phyloP scores from a whole-genome alignment of 768 basidiomycete genomes.

The Suillus plorans region DNA sequence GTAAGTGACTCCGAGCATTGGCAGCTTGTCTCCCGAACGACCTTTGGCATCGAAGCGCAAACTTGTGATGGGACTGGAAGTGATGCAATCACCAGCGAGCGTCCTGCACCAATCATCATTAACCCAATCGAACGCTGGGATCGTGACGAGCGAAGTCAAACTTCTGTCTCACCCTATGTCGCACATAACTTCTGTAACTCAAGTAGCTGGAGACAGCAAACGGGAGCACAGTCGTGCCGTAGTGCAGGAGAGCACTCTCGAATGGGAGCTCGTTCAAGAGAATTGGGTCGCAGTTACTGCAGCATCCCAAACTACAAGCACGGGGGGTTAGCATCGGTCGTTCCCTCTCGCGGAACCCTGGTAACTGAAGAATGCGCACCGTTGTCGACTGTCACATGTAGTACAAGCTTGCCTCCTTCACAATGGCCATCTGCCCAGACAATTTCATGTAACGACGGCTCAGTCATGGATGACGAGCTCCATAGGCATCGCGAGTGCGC shows the following conservation, averaged over 20 bases:
- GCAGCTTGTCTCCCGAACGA: background rate
- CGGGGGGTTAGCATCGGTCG: background rate
- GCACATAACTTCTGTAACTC: background rate
- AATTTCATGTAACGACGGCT: background rate
- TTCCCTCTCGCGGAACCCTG: background rate
- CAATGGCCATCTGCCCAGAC: background rate
- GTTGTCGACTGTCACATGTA: background rate
- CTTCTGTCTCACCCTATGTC: background rate
- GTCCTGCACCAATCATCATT: background rate
- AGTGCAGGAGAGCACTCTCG: background rate
- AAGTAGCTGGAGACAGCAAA: background rate
- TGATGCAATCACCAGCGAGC: background rate
- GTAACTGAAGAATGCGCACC: background rate
- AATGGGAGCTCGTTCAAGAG: background rate
- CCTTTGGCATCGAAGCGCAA: background rate
- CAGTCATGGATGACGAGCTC: background rate
- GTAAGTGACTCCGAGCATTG: background rate
- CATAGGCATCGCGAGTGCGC: background rate
- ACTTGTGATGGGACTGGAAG: background rate
- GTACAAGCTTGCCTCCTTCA: background rate
- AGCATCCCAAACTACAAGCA: background rate
- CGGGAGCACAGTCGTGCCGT: too few relatives aligned
- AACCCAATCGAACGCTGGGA: background rate
- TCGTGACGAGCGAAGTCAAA: background rate
- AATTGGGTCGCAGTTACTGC: background rate